These are phyloP conservation scores for Glebionis coronaria DNA, from an alignment of 129 eudicot species.

Conservation along the genomic window DNA sequence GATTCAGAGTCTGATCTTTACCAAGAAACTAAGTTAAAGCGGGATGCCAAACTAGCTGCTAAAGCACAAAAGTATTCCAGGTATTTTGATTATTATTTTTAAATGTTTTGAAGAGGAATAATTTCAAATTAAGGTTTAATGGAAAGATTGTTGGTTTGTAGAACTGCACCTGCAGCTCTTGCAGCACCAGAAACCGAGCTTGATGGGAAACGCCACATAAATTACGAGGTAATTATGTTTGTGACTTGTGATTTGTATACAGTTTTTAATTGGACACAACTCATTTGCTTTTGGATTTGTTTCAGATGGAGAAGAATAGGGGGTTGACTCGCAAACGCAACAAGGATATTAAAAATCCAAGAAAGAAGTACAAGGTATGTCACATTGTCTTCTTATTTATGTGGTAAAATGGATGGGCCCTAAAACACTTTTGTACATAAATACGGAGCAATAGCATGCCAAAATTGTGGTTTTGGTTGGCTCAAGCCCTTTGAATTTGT, in stretches of 20 bases:
- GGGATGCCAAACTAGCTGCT: constrained; percentile 59
- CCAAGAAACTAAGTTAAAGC: constrained; percentile 48
- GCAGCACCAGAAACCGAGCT: constrained; percentile 50
- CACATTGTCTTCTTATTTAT: not conserved
- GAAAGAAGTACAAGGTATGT: no score
- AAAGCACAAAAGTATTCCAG: constrained; percentile 63
- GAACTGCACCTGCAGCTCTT: constrained; percentile 43
- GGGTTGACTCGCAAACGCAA: constrained; percentile 61
- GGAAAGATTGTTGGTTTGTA: constrained; percentile 29
- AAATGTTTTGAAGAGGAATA: not conserved
- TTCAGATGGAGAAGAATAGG: constrained; percentile 86
- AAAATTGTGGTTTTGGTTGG: not conserved
- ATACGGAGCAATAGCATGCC: not conserved
- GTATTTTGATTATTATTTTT: constrained; percentile 20
- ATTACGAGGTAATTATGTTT: constrained; percentile 47
- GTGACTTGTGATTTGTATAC: not conserved
- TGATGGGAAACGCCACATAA: constrained; percentile 78
- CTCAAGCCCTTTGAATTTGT: no score
- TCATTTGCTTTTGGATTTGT: not conserved
- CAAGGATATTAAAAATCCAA: no score
- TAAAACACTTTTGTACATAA: not conserved
- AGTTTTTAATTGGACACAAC: not conserved
- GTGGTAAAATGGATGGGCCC: no score
- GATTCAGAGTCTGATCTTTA: constrained; percentile 72
- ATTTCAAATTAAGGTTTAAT: not conserved